Evolutionary conservation across 208 protist genomes (phyloP).

Genomic region (Wallacemonas sp.): DNA sequence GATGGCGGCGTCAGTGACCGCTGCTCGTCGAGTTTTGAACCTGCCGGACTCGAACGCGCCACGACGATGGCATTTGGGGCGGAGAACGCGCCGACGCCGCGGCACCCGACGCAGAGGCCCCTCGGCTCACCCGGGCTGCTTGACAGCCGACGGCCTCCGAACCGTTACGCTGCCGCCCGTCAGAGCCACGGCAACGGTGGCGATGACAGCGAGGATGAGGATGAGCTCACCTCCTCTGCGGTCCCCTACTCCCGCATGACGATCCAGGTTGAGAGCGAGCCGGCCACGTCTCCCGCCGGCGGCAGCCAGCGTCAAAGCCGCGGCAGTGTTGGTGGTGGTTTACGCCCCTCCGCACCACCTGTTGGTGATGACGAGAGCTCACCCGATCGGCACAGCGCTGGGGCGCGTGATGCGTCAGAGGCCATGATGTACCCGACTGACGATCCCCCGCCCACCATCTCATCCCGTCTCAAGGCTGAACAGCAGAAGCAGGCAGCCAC

Average conservation of each 20-base stretch:
- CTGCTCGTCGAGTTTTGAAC: not conserved
- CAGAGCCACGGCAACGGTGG: not conserved
- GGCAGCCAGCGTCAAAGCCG: not conserved
- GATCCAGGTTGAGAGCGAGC: not conserved
- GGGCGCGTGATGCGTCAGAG: too few relatives aligned
- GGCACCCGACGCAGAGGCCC: too few relatives aligned
- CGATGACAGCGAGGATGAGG: not conserved
- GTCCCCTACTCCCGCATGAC: conserved; percentile 9
- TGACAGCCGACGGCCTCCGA: not conserved
- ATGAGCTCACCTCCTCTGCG: not conserved
- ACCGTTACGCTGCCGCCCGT: not conserved
- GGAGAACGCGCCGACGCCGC: not conserved
- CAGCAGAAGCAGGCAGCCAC: too few relatives aligned
- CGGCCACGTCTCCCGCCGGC: not conserved
- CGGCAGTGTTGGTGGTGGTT: not conserved
- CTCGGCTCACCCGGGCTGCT: not conserved
- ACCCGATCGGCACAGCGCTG: too few relatives aligned
- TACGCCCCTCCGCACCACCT: not conserved
- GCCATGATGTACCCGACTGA: too few relatives aligned
- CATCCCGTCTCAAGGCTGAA: too few relatives aligned
- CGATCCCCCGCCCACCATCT: too few relatives aligned
- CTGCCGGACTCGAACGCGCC: not conserved
- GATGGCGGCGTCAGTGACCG: too few relatives aligned
- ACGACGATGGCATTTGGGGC: not conserved
- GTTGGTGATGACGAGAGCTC: too few relatives aligned